phyloP scores from a whole-genome alignment of 2,329 filamentous ascomycete genomes.

The Colletotrichum sp. region DNA sequence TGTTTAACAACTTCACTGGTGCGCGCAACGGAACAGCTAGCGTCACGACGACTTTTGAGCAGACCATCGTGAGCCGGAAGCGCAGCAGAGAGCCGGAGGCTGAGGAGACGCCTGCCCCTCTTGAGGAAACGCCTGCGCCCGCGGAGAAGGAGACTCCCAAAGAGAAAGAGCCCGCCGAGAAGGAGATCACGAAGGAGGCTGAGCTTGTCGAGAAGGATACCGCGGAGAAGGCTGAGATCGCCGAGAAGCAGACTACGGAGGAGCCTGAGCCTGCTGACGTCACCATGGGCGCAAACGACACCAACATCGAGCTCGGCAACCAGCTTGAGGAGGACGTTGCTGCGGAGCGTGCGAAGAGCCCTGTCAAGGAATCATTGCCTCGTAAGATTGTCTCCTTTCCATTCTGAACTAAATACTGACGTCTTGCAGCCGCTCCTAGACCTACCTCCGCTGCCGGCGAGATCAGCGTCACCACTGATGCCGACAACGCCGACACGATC shows the following conservation, averaged over 20 bases:
- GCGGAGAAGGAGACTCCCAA: background rate
- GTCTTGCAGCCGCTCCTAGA: background rate
- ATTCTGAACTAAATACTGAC: background rate
- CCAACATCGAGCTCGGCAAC: background rate
- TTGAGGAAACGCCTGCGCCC: background rate
- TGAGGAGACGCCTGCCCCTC: background rate
- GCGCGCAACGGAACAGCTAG: background rate
- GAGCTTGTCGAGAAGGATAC: background rate
- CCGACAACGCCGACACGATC: background rate
- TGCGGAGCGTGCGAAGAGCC: background rate
- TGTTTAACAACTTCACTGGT: background rate
- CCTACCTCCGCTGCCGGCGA: background rate
- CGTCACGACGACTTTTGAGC: slow-evolving; percentile 1
- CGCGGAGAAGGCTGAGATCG: background rate
- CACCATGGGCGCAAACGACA: background rate
- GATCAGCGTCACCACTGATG: slow-evolving; percentile 7
- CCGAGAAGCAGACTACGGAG: background rate
- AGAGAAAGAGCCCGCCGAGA: background rate
- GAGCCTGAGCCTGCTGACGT: background rate
- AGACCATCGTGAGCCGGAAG: slow-evolving; percentile 11
- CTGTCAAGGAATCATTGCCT: background rate
- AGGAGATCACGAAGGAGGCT: background rate
- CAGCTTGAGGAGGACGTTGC: background rate
- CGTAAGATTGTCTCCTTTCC: background rate
- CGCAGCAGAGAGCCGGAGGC: slow-evolving; percentile 7